A percentile compares a stretch with the other conserved stretches of the same genome.
Evolutionary conservation across 2,329 filamentous ascomycete species (phyloP).

Genomic region (Acrocalymma vagum): DNA sequence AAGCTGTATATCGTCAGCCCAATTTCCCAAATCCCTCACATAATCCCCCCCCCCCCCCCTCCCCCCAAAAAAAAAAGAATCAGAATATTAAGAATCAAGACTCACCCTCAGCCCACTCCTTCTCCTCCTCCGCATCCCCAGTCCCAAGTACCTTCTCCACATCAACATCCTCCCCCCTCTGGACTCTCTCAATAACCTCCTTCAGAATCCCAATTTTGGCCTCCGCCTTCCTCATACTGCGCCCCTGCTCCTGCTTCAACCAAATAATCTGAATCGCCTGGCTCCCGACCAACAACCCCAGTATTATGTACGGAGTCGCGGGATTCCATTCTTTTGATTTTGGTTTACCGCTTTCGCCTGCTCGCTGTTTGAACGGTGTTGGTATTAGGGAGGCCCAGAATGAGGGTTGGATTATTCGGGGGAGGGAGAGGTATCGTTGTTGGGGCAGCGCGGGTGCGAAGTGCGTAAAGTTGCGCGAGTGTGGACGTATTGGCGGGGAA

Average conservation of each 20-base stretch:
- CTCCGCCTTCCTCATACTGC: slow-evolving; percentile 79
- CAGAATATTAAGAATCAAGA: too few relatives aligned
- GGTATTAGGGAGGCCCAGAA: slow-evolving; percentile 51
- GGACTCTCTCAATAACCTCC: slow-evolving; percentile 69
- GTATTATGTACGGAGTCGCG: slow-evolving; percentile 71
- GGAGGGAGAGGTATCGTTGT: slow-evolving; percentile 35
- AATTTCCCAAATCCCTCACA: slow-evolving; percentile 2
- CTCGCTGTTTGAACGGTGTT: slow-evolving; percentile 28
- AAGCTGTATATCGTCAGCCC: slow-evolving; percentile 55
- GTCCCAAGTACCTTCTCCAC: slow-evolving; percentile 84
- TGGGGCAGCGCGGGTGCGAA: slow-evolving; percentile 22
- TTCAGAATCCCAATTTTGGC: slow-evolving; percentile 78
- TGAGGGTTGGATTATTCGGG: slow-evolving; percentile 45
- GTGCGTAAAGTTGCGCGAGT: slow-evolving; percentile 31
- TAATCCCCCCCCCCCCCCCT: background rate
- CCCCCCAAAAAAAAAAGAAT: slow-evolving; percentile 1
- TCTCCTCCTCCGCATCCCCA: slow-evolving; percentile 76
- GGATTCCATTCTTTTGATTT: slow-evolving; percentile 58
- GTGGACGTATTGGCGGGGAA: slow-evolving; percentile 22
- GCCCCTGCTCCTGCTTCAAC: slow-evolving; percentile 76
- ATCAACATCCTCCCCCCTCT: slow-evolving; percentile 60
- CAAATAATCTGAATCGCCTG: slow-evolving; percentile 94
- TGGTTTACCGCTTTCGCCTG: slow-evolving; percentile 8
- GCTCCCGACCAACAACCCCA: slow-evolving; percentile 84
- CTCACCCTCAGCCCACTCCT: slow-evolving; percentile 87